Percentiles rank a stretch among this genome's conserved stretches.
Evolutionary conservation across 2,329 filamentous ascomycete species (phyloP).

Genomic region (Colletotrichum lupini): DNA sequence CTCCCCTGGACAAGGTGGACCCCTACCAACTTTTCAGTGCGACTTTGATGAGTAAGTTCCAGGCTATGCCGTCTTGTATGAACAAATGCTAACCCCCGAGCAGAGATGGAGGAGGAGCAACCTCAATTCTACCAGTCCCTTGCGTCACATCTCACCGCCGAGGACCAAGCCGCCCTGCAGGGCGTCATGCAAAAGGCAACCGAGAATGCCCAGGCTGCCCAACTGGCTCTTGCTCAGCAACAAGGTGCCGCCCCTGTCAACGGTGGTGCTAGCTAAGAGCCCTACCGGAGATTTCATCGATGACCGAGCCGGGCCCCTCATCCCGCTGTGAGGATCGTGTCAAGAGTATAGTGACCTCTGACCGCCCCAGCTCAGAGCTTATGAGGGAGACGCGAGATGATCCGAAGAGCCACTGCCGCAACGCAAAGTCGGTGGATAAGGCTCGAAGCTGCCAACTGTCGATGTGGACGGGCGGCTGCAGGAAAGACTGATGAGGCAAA

Average conservation of each 20-base stretch:
- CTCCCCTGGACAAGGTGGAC: conserved; percentile 93
- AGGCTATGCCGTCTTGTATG: not conserved
- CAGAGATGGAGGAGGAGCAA: conserved; percentile 90
- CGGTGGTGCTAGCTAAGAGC: conserved; percentile 37
- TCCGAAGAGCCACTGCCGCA: conserved; percentile 32
- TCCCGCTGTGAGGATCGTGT: conserved; percentile 11
- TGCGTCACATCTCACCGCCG: conserved; percentile 79
- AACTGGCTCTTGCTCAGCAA: conserved; percentile 39
- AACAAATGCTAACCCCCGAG: conserved; percentile 35
- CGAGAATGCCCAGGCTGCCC: conserved; percentile 52
- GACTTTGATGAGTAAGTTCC: conserved; percentile 80
- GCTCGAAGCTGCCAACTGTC: conserved; percentile 27
- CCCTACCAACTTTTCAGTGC: conserved; percentile 91
- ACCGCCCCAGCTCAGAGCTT: conserved; percentile 18
- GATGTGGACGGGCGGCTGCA: conserved; percentile 30
- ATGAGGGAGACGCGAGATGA: conserved; percentile 36
- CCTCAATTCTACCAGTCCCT: conserved; percentile 88
- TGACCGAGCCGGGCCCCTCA: conserved; percentile 35
- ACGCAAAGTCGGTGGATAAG: conserved; percentile 19
- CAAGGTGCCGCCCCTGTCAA: conserved; percentile 39
- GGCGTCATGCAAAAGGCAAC: conserved; percentile 75
- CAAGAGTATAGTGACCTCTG: conserved; percentile 11
- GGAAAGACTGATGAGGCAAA: conserved; percentile 36
- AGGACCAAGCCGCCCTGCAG: conserved; percentile 86
- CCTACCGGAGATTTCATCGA: conserved; percentile 33